Conservation (phyloP, 345 rosid genomes). For the Euphorbia pulcherrima region DNA sequence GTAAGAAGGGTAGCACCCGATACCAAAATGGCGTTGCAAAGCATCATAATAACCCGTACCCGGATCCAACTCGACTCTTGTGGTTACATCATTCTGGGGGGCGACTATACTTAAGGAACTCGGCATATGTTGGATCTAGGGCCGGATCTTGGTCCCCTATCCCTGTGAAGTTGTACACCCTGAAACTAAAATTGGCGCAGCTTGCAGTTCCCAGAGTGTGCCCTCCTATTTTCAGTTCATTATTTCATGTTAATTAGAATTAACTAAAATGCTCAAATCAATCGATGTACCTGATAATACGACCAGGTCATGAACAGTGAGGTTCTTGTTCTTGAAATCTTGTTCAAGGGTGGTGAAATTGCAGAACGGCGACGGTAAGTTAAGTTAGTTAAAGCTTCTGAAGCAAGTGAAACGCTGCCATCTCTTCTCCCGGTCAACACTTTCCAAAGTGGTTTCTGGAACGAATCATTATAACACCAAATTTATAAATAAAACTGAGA, state of each 20-base stretch:
- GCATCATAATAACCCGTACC: constrained; percentile 40
- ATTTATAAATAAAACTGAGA: too few species aligned
- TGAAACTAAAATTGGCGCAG: constrained; percentile 43
- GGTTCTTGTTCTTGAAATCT: constrained; percentile 38
- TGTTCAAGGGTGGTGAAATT: constrained; percentile 45
- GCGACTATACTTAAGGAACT: constrained; percentile 43
- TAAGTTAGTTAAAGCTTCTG: constrained; percentile 36
- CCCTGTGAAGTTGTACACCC: constrained; percentile 71
- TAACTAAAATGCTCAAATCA: too few species aligned
- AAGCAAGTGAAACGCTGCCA: constrained; percentile 43
- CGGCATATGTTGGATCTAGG: constrained; percentile 37
- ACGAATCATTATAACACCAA: too few species aligned
- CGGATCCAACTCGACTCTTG: constrained; percentile 67
- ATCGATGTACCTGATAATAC: constrained; percentile 58
- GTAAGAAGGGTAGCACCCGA: constrained; percentile 59
- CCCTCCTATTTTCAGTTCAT: constrained; percentile 34
- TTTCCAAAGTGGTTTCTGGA: constrained; percentile 47
- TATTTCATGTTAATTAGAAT: too few species aligned
- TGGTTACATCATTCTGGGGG: constrained; percentile 12
- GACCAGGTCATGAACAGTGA: constrained; percentile 58
- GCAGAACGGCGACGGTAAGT: constrained; percentile 54
- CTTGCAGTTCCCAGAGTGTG: constrained; percentile 62
- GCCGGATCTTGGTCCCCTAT: constrained; percentile 58
- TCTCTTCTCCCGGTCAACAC: constrained; percentile 78
- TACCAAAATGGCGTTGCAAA: constrained; percentile 50